A percentile compares a stretch with the other conserved stretches of the same genome.
These are phyloP conservation scores for Colletotrichum somersetense DNA, from an alignment of 2,329 filamentous ascomycete genomes.

Conservation along the genomic window DNA sequence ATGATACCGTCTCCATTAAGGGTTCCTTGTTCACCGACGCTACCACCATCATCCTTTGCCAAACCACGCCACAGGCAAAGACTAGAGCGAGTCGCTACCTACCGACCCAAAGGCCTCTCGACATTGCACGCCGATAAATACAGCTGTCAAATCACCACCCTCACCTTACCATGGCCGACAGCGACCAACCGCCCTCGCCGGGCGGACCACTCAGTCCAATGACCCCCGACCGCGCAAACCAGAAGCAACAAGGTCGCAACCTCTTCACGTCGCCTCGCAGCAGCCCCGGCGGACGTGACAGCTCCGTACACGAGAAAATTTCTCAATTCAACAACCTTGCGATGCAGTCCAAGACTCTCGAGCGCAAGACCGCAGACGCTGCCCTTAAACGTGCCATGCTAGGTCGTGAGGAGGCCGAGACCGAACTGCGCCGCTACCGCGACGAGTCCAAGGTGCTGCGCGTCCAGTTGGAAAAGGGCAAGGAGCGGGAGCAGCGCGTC, in stretches of 20 bases:
- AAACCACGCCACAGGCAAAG: slow-evolving; percentile 8
- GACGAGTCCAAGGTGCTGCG: slow-evolving; percentile 70
- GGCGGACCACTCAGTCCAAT: slow-evolving; percentile 70
- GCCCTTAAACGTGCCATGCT: slow-evolving; percentile 75
- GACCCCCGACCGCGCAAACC: slow-evolving; percentile 75
- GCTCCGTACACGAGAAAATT: slow-evolving; percentile 75
- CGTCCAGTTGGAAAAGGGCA: slow-evolving; percentile 73
- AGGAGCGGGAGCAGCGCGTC: slow-evolving; percentile 74
- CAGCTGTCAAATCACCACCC: slow-evolving; percentile 8
- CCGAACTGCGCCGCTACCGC: slow-evolving; percentile 72
- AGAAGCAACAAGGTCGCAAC: slow-evolving; percentile 55
- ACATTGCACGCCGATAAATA: not conserved
- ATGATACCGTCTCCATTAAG: slow-evolving; percentile 36
- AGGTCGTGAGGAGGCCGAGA: slow-evolving; percentile 78
- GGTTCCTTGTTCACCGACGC: slow-evolving; percentile 14
- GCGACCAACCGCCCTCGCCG: slow-evolving; percentile 63
- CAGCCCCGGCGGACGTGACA: slow-evolving; percentile 61
- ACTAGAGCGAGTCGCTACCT: not conserved
- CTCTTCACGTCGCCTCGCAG: slow-evolving; percentile 53
- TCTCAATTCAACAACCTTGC: slow-evolving; percentile 80
- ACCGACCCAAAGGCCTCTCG: not conserved
- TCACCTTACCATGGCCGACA: slow-evolving; percentile 55
- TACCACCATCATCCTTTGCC: slow-evolving; percentile 11
- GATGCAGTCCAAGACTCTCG: slow-evolving; percentile 69
- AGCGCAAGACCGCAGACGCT: slow-evolving; percentile 74